Base-by-base conservation (phyloP, 2,329 filamentous ascomycete genomes). In the Colletotrichum truncatum region DNA sequence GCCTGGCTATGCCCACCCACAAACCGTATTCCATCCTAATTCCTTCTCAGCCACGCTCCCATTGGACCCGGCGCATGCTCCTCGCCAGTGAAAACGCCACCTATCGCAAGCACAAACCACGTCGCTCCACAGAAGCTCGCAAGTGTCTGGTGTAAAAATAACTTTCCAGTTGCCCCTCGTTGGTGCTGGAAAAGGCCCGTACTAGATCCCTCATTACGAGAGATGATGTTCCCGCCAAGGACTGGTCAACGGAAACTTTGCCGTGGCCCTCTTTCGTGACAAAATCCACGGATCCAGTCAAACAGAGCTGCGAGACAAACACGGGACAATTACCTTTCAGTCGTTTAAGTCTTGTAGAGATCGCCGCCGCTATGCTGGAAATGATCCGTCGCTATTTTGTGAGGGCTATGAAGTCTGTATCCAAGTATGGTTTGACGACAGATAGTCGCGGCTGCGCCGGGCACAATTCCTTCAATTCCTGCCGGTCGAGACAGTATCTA, bases 31-130 rank as follows among this genome's bases (percentile, higher is more conserved):
- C 26, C 53, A 45, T 57, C 53, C 53, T 41, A 57, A 28, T 28
- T 36, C 23, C 53, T 45, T 23, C 21, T 18, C 53, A 46, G 41
- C 53, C n/a, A 28, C 28, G 25, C 28, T 18, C 41, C 14, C 21
- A 57, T 45, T 57, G 53, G 53, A 28, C 41, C 28, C 52, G 53
- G 41, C 12, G 39, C 53, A 16, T 21, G 28, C 41, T 57, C 53
- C 53, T 34, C 36, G 39, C 48, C 48, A 51, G 28, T 34, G 21
- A 30, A 16, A 46, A 57, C 53, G 53, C 53, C 53, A 46, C 53
- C 53, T 18, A 34, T 28, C 12, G 28, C 41, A 46, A 36, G 39
- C 53, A 39, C 53, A 56, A 34, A 46, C 39, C 26, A 56, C 28
- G 14, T 36, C 39, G 25, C 28, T 26, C 30, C 41, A 46, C 39